Percentiles rank a stretch among this genome's conserved stretches.
Evolutionary conservation across 768 basidiomycete genomes (phyloP).

Genomic region (Mycena alexandri): DNA sequence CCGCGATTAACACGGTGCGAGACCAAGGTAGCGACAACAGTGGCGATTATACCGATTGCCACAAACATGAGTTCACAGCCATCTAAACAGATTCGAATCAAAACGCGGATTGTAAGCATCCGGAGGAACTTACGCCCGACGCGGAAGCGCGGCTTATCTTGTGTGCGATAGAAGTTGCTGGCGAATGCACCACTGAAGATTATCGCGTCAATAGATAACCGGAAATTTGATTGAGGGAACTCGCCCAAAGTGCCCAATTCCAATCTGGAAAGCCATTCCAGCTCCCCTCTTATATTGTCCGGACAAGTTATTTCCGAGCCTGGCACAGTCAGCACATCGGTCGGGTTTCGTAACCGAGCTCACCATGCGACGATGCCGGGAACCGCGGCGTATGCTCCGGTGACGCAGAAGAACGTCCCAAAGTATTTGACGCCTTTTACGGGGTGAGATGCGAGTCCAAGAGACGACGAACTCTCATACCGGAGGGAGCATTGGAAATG

Average conservation of each 20-base stretch:
- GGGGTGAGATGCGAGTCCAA: neutral
- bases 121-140: slow-evolving; percentile 66
- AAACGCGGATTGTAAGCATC: no score
- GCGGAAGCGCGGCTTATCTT: slow-evolving; percentile 71
- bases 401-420: slow-evolving; percentile 77
- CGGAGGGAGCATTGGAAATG: slow-evolving; percentile 60
- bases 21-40: slow-evolving; percentile 58
- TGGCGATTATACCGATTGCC: slow-evolving; percentile 67
- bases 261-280: slow-evolving; percentile 76
- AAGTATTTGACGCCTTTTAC: slow-evolving; percentile 71
- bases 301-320: slow-evolving; percentile 75
- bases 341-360: slow-evolving; percentile 19
- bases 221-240: neutral
- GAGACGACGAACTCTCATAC: neutral
- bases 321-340: slow-evolving; percentile 40
- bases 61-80: slow-evolving; percentile 76
- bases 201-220: neutral
- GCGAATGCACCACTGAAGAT: slow-evolving; percentile 66
- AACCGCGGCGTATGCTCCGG: slow-evolving; percentile 71
- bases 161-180: slow-evolving; percentile 69
- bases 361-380: slow-evolving; percentile 76
- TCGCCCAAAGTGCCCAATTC: slow-evolving; percentile 68
- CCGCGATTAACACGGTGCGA: slow-evolving; percentile 69
- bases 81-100: slow-evolving; percentile 51
- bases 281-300: slow-evolving; percentile 80